These are phyloP conservation scores for Apium graveolens DNA, from an alignment of 129 eudicot species.

Conservation along the genomic window DNA sequence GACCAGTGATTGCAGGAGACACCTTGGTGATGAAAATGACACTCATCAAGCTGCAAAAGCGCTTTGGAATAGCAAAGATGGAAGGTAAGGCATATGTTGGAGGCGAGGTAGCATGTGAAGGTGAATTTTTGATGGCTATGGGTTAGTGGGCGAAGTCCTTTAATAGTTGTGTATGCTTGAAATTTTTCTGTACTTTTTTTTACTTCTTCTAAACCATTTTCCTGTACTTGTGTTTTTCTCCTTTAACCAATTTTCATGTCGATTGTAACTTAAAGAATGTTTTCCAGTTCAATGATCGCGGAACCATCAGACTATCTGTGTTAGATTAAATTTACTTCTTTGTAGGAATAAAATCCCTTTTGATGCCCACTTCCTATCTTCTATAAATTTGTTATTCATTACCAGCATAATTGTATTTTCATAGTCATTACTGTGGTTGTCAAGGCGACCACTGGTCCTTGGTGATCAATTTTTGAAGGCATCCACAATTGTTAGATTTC, in stretches of 20 bases:
- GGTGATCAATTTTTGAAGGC: neutral
- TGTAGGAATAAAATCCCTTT: neutral
- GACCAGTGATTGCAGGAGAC: constrained; percentile 95
- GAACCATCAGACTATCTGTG: constrained; percentile 2
- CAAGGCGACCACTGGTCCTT: neutral
- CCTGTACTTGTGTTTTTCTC: constrained; percentile 15
- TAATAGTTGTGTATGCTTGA: constrained; percentile 10
- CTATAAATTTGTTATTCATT: neutral
- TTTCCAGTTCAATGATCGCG: neutral
- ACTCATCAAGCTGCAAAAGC: constrained; percentile 79
- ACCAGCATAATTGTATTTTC: neutral
- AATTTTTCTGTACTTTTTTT: constrained; percentile 17
- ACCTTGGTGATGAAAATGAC: constrained; percentile 95
- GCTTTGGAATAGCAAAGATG: constrained; percentile 94
- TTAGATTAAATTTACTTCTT: neutral
- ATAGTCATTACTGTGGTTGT: neutral
- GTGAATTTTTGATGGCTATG: constrained; percentile 97
- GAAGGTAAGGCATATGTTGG: constrained; percentile 98
- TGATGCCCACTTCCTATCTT: neutral
- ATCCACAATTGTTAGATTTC: neutral
- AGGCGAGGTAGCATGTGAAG: constrained; percentile 87
- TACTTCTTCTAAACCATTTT: constrained; percentile 11
- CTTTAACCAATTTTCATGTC: neutral
- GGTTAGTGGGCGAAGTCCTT: constrained; percentile 36
- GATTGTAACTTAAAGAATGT: neutral